Percentiles rank a stretch among this genome's conserved stretches.
Conservation (phyloP, 78 protist genomes). For the Dictyostelium discoideum region DNA sequence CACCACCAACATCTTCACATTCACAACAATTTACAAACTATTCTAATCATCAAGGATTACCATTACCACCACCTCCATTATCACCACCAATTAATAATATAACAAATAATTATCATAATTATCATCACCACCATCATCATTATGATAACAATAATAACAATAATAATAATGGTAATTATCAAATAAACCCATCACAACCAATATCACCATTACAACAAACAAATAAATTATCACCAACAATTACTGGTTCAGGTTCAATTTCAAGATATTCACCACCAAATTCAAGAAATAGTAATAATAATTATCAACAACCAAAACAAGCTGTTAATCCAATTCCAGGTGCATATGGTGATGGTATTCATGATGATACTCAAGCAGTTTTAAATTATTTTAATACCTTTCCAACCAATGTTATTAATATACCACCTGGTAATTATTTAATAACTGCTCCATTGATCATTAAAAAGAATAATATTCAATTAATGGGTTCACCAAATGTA, state of each 20-base stretch:
- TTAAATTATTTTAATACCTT: constrained; percentile 9
- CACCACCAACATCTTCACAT: not conserved
- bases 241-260: not conserved
- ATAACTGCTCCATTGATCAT: constrained; percentile 1
- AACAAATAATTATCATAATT: not conserved
- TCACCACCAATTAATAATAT: not conserved
- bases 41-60: not conserved
- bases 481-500: constrained; percentile 17
- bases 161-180: not conserved
- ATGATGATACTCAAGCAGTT: constrained; percentile 58
- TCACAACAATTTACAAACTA: not conserved
- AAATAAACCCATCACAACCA: not conserved
- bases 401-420: not conserved
- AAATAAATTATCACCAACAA: not conserved
- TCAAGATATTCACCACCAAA: not conserved
- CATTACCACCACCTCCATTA: not conserved
- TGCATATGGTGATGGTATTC: constrained; percentile 76
- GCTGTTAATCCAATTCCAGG: constrained; percentile 55
- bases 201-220: not conserved
- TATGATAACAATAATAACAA: not conserved
- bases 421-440: constrained; percentile 75
- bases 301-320: not conserved
- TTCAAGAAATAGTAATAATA: not conserved
- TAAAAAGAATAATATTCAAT: constrained; percentile 4
- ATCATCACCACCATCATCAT: constrained; percentile 11